phyloP scores from a whole-genome alignment of 768 basidiomycete genomes.

The Tricholomella constricta region DNA sequence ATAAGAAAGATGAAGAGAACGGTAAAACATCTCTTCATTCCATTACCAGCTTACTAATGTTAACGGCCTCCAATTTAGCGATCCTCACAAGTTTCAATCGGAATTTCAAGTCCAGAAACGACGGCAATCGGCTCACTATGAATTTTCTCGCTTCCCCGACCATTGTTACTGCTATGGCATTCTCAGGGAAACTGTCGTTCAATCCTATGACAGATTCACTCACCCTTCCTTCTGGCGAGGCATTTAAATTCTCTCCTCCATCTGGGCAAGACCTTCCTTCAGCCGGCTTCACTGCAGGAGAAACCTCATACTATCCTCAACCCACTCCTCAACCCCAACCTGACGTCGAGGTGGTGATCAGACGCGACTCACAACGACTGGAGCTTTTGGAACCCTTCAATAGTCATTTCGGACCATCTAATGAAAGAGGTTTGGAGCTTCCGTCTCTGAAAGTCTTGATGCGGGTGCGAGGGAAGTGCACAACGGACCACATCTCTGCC shows the following conservation, averaged over 20 bases:
- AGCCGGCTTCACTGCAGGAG: conserved; percentile 78
- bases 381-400: conserved; percentile 86
- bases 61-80: conserved; percentile 45
- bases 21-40: conserved; percentile 45
- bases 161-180: conserved; percentile 96
- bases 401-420: conserved; percentile 66
- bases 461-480: conserved; percentile 96
- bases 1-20: conserved; percentile 87
- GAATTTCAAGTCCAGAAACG: conserved; percentile 88
- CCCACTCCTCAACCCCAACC: conserved; percentile 76
- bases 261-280: conserved; percentile 82
- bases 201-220: conserved; percentile 86
- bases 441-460: conserved; percentile 83
- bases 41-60: conserved; percentile 4
- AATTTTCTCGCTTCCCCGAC: conserved; percentile 98
- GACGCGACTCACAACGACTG: conserved; percentile 77
- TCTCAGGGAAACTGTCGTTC: conserved; percentile 91
- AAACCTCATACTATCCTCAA: conserved; percentile 73
- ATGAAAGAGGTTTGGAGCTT: conserved; percentile 67
- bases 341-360: conserved; percentile 76
- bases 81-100: conserved; percentile 98
- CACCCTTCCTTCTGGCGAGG: conserved; percentile 63
- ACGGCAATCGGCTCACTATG: conserved; percentile 93
- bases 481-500: conserved; percentile 98
- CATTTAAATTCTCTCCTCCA: conserved; percentile 86